phyloP scores from a whole-genome alignment of 495 filamentous ascomycete genomes.

The Penicillium coprophilum region DNA sequence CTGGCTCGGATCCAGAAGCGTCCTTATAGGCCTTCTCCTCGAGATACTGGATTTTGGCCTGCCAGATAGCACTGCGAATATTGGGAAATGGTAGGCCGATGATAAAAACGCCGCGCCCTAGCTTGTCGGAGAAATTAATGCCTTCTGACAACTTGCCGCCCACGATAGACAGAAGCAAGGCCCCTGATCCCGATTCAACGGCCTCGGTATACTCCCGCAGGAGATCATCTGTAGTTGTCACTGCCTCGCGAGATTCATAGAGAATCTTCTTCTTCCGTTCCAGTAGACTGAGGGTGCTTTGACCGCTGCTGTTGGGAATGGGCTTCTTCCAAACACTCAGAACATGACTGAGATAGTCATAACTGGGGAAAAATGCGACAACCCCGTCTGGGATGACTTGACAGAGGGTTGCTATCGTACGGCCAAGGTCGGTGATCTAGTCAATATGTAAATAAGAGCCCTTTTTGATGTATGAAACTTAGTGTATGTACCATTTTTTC shows the following conservation, averaged over 20 bases:
- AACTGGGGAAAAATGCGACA: conserved; percentile 96
- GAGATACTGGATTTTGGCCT: conserved; percentile 83
- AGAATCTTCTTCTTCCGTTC: conserved; percentile 64
- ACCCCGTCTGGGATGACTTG: conserved; percentile 81
- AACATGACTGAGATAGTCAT: conserved; percentile 80
- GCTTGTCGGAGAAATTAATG: conserved; percentile 93
- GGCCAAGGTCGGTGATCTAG: conserved; percentile 75
- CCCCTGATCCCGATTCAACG: conserved; percentile 67
- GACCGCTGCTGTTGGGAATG: conserved; percentile 27
- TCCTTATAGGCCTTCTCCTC: conserved; percentile 62
- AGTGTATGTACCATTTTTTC: conserved; percentile 49
- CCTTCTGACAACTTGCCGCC: conserved; percentile 94
- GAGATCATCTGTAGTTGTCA: conserved; percentile 57
- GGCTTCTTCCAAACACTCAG: conserved; percentile 62
- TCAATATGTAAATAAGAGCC: neutral
- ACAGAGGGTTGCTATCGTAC: conserved; percentile 68
- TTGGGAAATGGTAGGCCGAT: conserved; percentile 94
- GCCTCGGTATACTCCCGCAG: conserved; percentile 69
- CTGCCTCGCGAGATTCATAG: conserved; percentile 58
- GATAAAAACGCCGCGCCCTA: conserved; percentile 85
- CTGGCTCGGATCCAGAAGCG: conserved; percentile 36
- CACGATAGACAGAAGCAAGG: conserved; percentile 87
- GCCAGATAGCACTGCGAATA: conserved; percentile 84
- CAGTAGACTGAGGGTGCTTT: conserved; percentile 40
- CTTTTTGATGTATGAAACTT: neutral